Evolutionary conservation across 2,329 filamentous ascomycete species (phyloP), one percentile per base, ranked within the genome.

Genomic region (Fusarium albosuccineum): DNA sequence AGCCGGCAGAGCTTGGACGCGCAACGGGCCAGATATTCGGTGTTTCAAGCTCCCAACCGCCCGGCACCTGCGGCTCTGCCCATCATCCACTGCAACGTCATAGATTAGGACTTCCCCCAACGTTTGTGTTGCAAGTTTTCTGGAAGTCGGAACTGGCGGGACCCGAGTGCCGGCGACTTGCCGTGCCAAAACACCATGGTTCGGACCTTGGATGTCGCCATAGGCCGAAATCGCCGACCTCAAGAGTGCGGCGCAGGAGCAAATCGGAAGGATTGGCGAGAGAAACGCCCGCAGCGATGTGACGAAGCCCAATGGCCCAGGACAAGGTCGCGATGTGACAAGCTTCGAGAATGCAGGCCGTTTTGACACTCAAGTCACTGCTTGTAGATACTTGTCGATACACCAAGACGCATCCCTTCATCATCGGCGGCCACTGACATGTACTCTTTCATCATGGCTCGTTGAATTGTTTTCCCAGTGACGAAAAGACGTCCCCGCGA

Each of bases 401-500:
- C 33, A 30, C 40, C 27, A 39, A 6, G 34, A 63, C 14, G 45
- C 34, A 52, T 33, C 11, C 8, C 11, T 33, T 33, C 30, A 33
- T 33, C 61, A 51, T 30, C 26, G 42, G 42, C 36, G 39, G 33
- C 36, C 26, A 17, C 22, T 30, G 33, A 11, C 29, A 42, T 53
- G 52, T 39, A 45, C 52, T 26, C 40, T 40, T 48, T 64, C 40
- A 55, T 67, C 52, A 60, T 59, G 6, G 16, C 29, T 29, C 11
- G 30, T 16, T 51, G 41, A 5, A 56, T 37, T 17, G 61, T 54
- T 50, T 22, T 22, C 22, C 22, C 22, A 39, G 57, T 65, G 62
- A 65, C 55, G 61, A 65, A 60, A 45, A 33, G 22, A 26, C 29
- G 16, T 22, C 45, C 42, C 54, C 57, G 29, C 63, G 48, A 49